Percentiles rank a stretch among this genome's conserved stretches.
These are phyloP conservation scores for Boletellus ananas DNA, from an alignment of 768 basidiomycete genomes.

Conservation along the genomic window DNA sequence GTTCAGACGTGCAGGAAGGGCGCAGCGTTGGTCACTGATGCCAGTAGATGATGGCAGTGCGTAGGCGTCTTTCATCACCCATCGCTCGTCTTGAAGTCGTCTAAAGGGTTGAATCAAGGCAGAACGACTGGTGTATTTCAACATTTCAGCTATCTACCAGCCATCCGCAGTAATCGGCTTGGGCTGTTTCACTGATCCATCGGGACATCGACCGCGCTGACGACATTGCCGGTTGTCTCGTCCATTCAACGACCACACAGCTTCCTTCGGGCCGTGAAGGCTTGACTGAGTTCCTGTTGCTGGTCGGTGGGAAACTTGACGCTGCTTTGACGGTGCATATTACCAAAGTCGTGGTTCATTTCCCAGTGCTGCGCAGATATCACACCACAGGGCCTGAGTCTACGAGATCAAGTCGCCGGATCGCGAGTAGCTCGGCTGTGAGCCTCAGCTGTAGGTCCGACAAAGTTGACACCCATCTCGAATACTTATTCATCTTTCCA, in stretches of 20 bases:
- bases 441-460: not conserved
- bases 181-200: too few species aligned
- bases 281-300: not conserved
- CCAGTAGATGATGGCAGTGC: too few species aligned
- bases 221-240: not conserved
- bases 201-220: not conserved
- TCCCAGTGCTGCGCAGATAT: not conserved
- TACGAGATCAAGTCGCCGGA: not conserved
- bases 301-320: not conserved
- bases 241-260: not conserved
- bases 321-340: not conserved
- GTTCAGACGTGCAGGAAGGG: too few species aligned
- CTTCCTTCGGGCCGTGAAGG: too few species aligned
- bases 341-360: not conserved
- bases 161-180: too few species aligned
- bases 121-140: too few species aligned
- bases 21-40: not conserved
- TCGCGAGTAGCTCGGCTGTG: constrained; percentile 1
- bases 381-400: not conserved
- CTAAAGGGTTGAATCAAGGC: too few species aligned
- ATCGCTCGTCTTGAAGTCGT: too few species aligned
- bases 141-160: too few species aligned
- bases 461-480: not conserved
- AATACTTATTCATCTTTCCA: not conserved
- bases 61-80: too few species aligned